Conservation (phyloP, 148 eudicot genomes). For the Pharnaceum exiguum region DNA sequence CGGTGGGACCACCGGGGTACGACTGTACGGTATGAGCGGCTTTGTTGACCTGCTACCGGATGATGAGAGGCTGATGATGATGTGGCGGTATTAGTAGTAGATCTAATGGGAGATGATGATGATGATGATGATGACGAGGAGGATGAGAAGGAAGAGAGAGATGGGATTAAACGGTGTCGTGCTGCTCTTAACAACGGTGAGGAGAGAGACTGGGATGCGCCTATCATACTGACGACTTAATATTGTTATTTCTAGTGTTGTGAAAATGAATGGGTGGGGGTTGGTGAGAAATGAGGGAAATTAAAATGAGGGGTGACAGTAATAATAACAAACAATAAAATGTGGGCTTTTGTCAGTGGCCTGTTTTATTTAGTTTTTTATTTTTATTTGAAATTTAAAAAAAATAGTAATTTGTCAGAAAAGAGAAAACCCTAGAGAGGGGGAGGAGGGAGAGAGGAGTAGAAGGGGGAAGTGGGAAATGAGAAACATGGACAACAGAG, state of each 20-base stretch:
- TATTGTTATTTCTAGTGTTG: background rate
- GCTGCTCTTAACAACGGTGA: constrained; percentile 33
- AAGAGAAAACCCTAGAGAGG: background rate
- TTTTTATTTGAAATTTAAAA: background rate
- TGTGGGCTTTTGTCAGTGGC: too few relatives aligned
- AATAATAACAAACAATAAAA: too few relatives aligned
- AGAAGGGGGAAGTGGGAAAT: background rate
- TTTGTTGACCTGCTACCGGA: constrained; percentile 27
- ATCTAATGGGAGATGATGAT: background rate
- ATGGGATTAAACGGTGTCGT: constrained; percentile 33
- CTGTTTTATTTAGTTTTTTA: background rate
- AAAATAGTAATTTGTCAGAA: background rate
- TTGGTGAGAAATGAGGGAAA: too few relatives aligned
- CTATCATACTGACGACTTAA: constrained; percentile 17
- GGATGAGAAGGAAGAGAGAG: constrained; percentile 21
- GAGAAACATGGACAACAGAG: constrained; percentile 3
- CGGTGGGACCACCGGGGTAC: constrained; percentile 58
- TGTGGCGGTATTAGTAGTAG: background rate
- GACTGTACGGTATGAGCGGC: constrained; percentile 32
- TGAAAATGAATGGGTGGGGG: background rate
- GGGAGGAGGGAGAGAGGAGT: background rate
- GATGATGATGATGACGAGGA: constrained; percentile 9
- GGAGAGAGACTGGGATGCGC: constrained; percentile 5
- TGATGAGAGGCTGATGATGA: background rate
- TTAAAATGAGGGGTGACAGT: too few relatives aligned